A percentile compares a stretch with the other conserved stretches of the same genome.
phyloP scores from a whole-genome alignment of 2,329 filamentous ascomycete species.

The Onygenales sp. region DNA sequence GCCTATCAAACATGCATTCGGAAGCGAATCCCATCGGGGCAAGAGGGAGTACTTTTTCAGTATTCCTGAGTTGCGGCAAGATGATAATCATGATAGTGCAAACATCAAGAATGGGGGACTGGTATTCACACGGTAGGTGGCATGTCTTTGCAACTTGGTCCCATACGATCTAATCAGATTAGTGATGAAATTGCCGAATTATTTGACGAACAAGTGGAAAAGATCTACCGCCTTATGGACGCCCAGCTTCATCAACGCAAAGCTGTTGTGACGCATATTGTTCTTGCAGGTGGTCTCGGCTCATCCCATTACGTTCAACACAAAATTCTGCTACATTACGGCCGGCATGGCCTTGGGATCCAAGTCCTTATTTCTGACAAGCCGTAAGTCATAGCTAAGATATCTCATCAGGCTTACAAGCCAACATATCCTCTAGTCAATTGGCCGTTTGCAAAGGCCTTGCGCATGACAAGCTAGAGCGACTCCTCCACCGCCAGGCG shows the following conservation, averaged over 20 bases:
- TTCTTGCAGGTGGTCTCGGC: conserved; percentile 34
- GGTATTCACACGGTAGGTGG: background rate
- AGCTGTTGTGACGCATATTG: conserved; percentile 21
- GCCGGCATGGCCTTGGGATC: background rate
- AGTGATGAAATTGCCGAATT: background rate
- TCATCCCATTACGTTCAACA: conserved; percentile 33
- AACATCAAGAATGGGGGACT: background rate
- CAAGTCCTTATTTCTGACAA: background rate
- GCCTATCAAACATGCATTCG: background rate
- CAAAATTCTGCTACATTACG: conserved; percentile 15
- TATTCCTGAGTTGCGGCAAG: background rate
- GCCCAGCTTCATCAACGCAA: background rate
- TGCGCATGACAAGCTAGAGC: background rate
- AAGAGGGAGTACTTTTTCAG: background rate
- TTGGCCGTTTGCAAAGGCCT: background rate
- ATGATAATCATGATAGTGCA: background rate
- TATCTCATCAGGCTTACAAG: background rate
- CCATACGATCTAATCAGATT: too few relatives aligned
- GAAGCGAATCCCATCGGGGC: background rate
- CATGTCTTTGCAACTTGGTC: background rate
- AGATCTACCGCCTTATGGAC: background rate
- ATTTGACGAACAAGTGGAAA: background rate
- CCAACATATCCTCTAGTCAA: background rate
- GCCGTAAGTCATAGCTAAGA: background rate
- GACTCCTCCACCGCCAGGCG: background rate